Base-by-base conservation (phyloP, 169 alveolate species). In the Babesia ovata region DNA sequence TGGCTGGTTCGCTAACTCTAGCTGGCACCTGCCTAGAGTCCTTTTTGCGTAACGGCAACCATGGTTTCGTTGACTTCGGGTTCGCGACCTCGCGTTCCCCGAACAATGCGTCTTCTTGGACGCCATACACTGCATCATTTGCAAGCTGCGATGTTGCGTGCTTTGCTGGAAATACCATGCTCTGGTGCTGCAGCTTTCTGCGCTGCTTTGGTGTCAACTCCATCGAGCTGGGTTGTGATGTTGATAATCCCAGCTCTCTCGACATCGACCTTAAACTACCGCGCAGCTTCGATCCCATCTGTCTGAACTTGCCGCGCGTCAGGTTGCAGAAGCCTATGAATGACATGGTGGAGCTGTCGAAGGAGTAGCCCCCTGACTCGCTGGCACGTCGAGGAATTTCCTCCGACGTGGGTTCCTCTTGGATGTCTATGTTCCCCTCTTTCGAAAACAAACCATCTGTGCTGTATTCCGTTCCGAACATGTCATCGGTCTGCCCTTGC, bases 331-430 rank as follows among this genome's bases (percentile, higher is more conserved):
- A 49, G 4, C 77, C 83, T 13, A 70, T 28, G 42, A 81, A 50
- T 1, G 88, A 71, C 79, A 24, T 70, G 66, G 72, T 22, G n/a
- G 76, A 39, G 42, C 88, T 72, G 72, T 77, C 62, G 50, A 81
- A 71, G 22, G 88, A 81, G 39, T 48, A 16, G 13, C 56, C 39
- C 6, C 39, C 10, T 33, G 39, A 33, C 39, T 33, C 39, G 39
- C 10, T 33, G 39, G 39, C 2, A 6, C 39, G 39, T 33, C 6
- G 39, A 6, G 39, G 39, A 33, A 33, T 2, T 6, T 33, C 39
- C 39, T 6, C 39, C 39, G 39, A 33, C 39, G 6, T 33, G 39
- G 39, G 39, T 6, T 33, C 39, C 39, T 33, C 39, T 6, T 33
- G 39, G 2, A 6, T 4, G 2, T 6, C 39, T 6, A 33, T 33